Conservation (phyloP, 2,329 filamentous ascomycete species). For the Arthrobotrys conoides region DNA sequence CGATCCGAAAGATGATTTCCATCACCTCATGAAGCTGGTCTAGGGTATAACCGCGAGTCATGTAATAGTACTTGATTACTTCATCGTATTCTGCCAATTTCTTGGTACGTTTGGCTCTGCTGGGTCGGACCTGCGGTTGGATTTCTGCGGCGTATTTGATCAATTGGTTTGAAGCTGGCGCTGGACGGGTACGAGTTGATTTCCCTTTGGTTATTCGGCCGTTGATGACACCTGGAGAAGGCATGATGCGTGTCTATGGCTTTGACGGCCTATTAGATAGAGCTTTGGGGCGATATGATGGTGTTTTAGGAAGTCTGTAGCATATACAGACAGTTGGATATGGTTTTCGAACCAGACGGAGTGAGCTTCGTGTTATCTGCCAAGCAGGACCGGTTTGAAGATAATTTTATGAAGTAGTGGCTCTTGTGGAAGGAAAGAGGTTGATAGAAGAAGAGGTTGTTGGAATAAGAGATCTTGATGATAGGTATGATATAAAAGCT, state of each 20-base stretch:
- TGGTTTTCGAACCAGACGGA: no score
- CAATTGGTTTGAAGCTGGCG: neutral
- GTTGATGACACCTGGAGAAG: slow-evolving; percentile 7
- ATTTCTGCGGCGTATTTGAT: neutral
- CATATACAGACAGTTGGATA: no score
- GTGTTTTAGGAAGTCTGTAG: no score
- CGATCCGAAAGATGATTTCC: slow-evolving; percentile 22
- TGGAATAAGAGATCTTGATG: no score
- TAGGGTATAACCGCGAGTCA: slow-evolving; percentile 11
- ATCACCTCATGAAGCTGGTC: slow-evolving; percentile 20
- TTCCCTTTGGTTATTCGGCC: slow-evolving; percentile 6
- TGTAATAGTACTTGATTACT: slow-evolving; percentile 31
- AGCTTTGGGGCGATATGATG: no score
- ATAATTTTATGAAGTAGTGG: no score
- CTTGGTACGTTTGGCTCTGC: slow-evolving; percentile 9
- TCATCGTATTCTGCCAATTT: slow-evolving; percentile 14
- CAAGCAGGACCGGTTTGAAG: no score
- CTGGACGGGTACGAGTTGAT: neutral
- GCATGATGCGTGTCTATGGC: neutral
- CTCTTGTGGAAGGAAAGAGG: no score
- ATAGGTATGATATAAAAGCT: no score
- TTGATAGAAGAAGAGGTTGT: no score
- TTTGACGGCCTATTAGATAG: no score
- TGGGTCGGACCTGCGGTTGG: neutral
- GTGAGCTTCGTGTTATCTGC: no score